Base-by-base conservation (phyloP, 2,329 filamentous ascomycete species). In the Thielaviopsis ethacetica region DNA sequence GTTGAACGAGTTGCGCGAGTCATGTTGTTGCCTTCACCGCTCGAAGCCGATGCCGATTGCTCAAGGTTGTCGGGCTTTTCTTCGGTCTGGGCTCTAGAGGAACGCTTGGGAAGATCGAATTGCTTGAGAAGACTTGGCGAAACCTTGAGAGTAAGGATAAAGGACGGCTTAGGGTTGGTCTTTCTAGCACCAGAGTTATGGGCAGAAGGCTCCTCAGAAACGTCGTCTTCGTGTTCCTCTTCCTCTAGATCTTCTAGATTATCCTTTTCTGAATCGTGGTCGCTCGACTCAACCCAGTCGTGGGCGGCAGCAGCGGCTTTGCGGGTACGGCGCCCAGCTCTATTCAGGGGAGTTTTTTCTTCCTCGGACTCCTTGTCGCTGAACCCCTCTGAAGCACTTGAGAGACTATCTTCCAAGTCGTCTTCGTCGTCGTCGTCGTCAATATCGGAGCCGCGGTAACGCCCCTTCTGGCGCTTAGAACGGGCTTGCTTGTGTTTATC, bases 401-500 rank as follows among this genome's bases (percentile, higher is more conserved):
- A 76, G 54, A 73, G 69, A 60, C 76, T 76, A 60, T 30, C 59
- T 61, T 24, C 75, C 78, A 61, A 83, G 78, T 75, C 77, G 26
- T 78, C 65, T 34, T 78, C 74, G 4, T 81, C 77, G 58, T 78
- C 74, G 4, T 81, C 77, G 58, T 81, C 79, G 5, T 81, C 79
- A 56, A 84, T 81, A 63, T 84, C 82, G 1, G 81, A 84, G 10
- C 80, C 82, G 56, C 71, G 67, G 63, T 85, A 84, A 62, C 68
- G 73, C 47, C 66, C 66, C 56, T 71, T 72, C 65, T 69, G 73
- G 24, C 69, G 68, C 19, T 67, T 63, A 3, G 70, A 62, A 56
- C 65, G 66, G 17, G 67, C 65, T 5, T 71, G 65, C 58, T 74
- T 75, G 63, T 74, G 77, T 58, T 69, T 69, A 61, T 62, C 69